These are phyloP conservation scores for Peniophora sp. DNA, from an alignment of 1,284 basidiomycete species.

Conservation along the genomic window DNA sequence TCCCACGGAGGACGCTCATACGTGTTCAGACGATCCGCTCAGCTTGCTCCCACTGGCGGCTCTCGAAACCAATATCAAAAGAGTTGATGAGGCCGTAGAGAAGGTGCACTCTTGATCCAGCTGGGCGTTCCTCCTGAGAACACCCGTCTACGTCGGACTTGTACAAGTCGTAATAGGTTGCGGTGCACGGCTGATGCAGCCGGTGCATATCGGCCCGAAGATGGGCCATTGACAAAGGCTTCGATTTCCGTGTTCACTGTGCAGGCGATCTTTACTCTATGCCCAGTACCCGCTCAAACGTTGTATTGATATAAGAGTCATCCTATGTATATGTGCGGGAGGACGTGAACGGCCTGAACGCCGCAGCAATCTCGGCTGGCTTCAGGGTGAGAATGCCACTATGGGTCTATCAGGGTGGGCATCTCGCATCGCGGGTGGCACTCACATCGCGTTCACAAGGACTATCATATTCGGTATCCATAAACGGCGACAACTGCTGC, in stretches of 20 bases:
- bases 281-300: too few species aligned
- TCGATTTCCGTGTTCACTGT: too few species aligned
- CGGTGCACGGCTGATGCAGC: not conserved
- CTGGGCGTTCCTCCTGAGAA: not conserved
- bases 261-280: not conserved
- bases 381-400: too few species aligned
- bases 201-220: not conserved
- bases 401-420: too few species aligned
- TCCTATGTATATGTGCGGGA: too few species aligned
- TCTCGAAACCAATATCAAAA: constrained; percentile 17
- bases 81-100: constrained; percentile 16
- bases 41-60: constrained; percentile 15
- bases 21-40: constrained; percentile 8
- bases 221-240: not conserved
- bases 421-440: too few species aligned
- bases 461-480: too few species aligned
- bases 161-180: not conserved
- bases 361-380: too few species aligned
- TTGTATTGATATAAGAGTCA: too few species aligned
- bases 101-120: not conserved
- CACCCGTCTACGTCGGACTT: not conserved
- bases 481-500: too few species aligned
- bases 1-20: not conserved
- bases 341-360: too few species aligned
- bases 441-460: too few species aligned